phyloP scores from a whole-genome alignment of 768 basidiomycete species.

The Arthromyces matolae region DNA sequence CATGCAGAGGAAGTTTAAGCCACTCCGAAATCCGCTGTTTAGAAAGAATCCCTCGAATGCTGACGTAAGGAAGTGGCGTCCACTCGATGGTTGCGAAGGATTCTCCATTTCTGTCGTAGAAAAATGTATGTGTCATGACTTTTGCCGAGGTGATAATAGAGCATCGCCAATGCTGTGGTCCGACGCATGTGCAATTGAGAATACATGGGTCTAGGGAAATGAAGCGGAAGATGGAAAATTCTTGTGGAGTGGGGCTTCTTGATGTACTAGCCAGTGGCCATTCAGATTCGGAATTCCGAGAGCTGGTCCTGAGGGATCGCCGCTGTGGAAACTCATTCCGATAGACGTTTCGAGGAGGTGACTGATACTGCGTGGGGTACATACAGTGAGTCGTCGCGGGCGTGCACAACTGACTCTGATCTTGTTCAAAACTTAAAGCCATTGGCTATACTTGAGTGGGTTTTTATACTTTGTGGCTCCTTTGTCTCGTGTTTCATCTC shows the following conservation, averaged over 20 bases:
- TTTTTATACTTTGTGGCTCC: too few species aligned
- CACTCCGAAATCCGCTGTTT: background rate
- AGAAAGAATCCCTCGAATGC: background rate
- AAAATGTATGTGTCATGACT: background rate
- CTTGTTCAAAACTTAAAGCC: too few species aligned
- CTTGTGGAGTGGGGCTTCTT: too few species aligned
- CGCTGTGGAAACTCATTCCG: too few species aligned
- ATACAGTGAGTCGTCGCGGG: too few species aligned
- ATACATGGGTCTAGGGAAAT: background rate
- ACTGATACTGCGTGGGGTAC: too few species aligned
- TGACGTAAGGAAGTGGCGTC: background rate
- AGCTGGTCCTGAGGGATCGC: too few species aligned
- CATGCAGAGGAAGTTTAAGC: background rate
- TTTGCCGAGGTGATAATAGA: background rate
- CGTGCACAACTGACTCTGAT: too few species aligned
- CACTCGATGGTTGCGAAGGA: background rate
- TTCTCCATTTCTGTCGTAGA: background rate
- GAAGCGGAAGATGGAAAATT: background rate
- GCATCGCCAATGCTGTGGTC: background rate
- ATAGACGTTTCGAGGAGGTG: too few species aligned
- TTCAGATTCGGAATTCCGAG: too few species aligned
- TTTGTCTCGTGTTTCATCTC: too few species aligned
- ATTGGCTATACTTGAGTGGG: too few species aligned
- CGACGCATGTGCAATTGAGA: background rate
- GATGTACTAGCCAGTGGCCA: background rate